Percentiles rank a stretch among this genome's conserved stretches.
Conservation (phyloP, 139 green algal genomes). For the Tetradesmus obliquus region DNA sequence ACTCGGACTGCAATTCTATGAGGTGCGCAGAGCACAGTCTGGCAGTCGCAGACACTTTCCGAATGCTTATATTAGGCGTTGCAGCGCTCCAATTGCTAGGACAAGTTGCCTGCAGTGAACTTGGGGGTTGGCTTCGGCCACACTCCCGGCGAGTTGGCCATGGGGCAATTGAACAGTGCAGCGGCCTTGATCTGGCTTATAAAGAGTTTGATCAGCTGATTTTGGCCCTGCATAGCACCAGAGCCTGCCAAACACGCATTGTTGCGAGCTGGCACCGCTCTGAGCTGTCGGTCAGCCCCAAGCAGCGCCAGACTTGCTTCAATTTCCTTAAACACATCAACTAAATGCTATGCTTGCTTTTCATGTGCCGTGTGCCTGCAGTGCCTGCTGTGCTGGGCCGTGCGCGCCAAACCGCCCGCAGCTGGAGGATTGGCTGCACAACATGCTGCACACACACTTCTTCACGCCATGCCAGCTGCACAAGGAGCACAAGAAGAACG, state of each 20-base stretch:
- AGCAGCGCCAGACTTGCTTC: not conserved
- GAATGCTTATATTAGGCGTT: not conserved
- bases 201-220: not conserved
- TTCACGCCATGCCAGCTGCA: constrained; percentile 42
- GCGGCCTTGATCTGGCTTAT: not conserved
- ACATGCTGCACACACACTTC: constrained; percentile 40
- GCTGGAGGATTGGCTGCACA: constrained; percentile 30
- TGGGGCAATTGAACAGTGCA: not conserved
- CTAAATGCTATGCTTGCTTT: not conserved
- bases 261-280: not conserved
- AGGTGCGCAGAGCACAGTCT: not conserved
- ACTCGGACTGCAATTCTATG: not conserved
- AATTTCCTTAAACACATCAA: not conserved
- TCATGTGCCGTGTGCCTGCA: not conserved
- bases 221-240: not conserved
- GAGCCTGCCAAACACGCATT: not conserved
- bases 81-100: not conserved
- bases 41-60: not conserved
- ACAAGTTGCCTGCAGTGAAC: not conserved
- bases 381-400: not conserved
- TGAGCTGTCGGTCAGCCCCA: not conserved
- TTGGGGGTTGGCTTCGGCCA: not conserved
- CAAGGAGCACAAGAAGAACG: constrained; percentile 43
- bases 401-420: not conserved
- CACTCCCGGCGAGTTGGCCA: not conserved